Evolutionary conservation across 805 yeast species (phyloP).

Genomic region (Groenewaldozyma salmanticensis): DNA sequence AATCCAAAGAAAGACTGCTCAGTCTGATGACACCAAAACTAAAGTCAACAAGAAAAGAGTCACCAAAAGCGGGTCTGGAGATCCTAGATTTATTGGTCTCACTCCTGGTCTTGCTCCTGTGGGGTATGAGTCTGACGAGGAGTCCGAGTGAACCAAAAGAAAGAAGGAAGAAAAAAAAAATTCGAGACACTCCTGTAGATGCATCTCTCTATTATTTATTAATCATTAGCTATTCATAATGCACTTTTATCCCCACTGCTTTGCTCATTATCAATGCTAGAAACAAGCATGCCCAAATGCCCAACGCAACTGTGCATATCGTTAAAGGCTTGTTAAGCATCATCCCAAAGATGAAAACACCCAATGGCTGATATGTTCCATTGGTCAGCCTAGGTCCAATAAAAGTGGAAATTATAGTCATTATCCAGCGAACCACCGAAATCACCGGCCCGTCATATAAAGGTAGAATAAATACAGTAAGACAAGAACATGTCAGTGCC

Average conservation of each 20-base stretch:
- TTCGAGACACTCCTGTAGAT: no score
- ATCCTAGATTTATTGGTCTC: constrained; percentile 12
- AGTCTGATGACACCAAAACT: background rate
- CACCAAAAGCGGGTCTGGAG: constrained; percentile 5
- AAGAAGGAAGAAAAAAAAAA: no score
- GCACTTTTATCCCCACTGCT: constrained; percentile 10
- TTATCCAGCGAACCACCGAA: constrained; percentile 14
- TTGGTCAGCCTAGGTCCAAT: constrained; percentile 15
- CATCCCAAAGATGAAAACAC: constrained; percentile 16
- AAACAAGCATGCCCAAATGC: constrained; percentile 14
- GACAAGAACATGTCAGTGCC: constrained; percentile 12
- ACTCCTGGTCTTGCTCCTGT: constrained; percentile 24
- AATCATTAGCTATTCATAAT: background rate
- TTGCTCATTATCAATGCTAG: constrained; percentile 15
- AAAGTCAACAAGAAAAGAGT: background rate
- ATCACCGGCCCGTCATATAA: constrained; percentile 15
- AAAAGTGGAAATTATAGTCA: constrained; percentile 14
- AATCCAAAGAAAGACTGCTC: background rate
- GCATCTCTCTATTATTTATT: no score
- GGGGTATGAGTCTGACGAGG: constrained; percentile 17
- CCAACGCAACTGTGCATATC: constrained; percentile 16
- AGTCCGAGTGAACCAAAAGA: background rate
- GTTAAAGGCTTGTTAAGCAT: constrained; percentile 18
- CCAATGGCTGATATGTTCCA: constrained; percentile 16
- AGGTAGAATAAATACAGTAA: constrained; percentile 18